A percentile compares a stretch with the other conserved stretches of the same genome.
phyloP scores from a whole-genome alignment of 1,284 basidiomycete species.

The Microbotryomycetes sp. region DNA sequence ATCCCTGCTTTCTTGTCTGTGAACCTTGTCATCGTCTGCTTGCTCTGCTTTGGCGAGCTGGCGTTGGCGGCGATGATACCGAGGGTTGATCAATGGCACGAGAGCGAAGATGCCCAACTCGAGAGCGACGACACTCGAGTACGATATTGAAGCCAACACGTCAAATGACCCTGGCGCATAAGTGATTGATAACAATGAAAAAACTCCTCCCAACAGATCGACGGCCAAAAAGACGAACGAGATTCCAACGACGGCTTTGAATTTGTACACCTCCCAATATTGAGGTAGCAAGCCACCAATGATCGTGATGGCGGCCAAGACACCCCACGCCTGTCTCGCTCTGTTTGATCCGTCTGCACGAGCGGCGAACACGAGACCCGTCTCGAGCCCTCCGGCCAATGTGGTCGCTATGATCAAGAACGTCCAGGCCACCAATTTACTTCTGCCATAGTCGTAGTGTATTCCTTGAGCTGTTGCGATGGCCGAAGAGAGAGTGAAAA shows the following conservation, averaged over 20 bases:
- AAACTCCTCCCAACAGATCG: conserved; percentile 19
- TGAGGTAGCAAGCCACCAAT: conserved; percentile 10
- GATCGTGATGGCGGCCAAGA: conserved; percentile 16
- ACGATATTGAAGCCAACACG: conserved; percentile 9
- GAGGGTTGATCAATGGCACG: conserved; percentile 14
- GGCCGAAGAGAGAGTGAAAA: conserved; percentile 8
- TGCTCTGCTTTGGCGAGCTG: neutral
- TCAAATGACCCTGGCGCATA: conserved; percentile 10
- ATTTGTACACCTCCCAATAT: conserved; percentile 16
- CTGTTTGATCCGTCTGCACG: neutral
- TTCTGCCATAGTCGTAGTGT: conserved; percentile 11
- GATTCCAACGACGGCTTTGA: conserved; percentile 18
- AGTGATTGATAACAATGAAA: conserved; percentile 14
- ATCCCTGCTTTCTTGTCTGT: neutral
- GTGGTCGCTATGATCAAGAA: neutral
- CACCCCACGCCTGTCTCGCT: neutral
- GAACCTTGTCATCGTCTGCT: neutral
- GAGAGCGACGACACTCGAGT: conserved; percentile 12
- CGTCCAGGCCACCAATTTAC: neutral
- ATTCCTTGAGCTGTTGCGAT: conserved; percentile 17
- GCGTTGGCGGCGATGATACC: neutral
- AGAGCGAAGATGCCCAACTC: conserved; percentile 17
- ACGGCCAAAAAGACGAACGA: conserved; percentile 19
- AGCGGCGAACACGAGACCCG: conserved; percentile 7
- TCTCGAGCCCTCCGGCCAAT: conserved; percentile 13